A percentile compares a stretch with the other conserved stretches of the same genome.
Conservation (phyloP, 2,329 filamentous ascomycete genomes). For the Capronia epimyces region DNA sequence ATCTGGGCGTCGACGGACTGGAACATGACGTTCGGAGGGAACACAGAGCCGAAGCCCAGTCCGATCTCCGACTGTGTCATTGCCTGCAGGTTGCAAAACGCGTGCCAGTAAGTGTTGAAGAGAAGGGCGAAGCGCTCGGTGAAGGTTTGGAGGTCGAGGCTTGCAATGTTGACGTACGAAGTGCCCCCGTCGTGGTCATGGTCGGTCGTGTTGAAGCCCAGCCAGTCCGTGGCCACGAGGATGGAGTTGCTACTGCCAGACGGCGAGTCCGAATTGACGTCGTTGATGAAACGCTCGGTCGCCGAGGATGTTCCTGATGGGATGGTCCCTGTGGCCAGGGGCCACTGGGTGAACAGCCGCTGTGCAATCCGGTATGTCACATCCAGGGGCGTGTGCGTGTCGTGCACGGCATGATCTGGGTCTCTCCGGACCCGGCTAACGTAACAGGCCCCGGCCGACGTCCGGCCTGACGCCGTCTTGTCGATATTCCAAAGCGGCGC, state of each 20-base stretch:
- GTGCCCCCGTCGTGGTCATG: background rate
- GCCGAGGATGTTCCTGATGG: constrained; percentile 1
- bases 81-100: constrained; percentile 3
- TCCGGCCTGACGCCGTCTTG: background rate
- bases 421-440: background rate
- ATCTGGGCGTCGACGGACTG: background rate
- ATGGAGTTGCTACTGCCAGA: constrained; percentile 1
- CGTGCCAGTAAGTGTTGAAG: constrained; percentile 8
- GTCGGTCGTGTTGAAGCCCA: constrained; percentile 3
- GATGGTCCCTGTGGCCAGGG: constrained; percentile 1
- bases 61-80: constrained; percentile 7
- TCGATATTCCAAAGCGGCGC: constrained; percentile 6
- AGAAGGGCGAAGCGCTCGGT: constrained; percentile 3
- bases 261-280: constrained; percentile 1
- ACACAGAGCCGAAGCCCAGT: background rate
- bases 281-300: constrained; percentile 6
- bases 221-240: constrained; percentile 5
- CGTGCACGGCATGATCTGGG: background rate
- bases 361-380: constrained; percentile 4
- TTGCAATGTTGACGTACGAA: constrained; percentile 3
- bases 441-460: constrained; percentile 1
- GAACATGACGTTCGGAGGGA: constrained; percentile 3
- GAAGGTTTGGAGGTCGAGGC: background rate
- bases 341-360: constrained; percentile 2
- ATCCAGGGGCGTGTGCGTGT: background rate